phyloP scores from a whole-genome alignment of 2,329 filamentous ascomycete genomes.

The Penicillium sp. region DNA sequence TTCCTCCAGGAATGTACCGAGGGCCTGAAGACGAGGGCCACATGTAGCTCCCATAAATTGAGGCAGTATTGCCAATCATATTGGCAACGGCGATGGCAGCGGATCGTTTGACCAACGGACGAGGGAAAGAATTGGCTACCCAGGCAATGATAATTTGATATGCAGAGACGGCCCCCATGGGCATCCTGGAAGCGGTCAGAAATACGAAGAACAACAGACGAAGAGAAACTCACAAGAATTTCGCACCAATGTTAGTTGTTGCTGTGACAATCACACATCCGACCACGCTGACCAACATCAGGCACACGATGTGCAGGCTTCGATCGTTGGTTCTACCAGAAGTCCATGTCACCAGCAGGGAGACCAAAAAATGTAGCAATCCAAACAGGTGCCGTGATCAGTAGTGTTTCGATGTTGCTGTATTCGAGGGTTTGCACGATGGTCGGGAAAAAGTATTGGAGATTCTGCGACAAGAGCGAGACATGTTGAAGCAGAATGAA shows the following conservation, averaged over 20 bases:
- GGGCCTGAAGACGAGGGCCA: conserved; percentile 38
- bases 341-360: conserved; percentile 55
- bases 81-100: conserved; percentile 46
- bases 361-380: conserved; percentile 55
- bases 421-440: conserved; percentile 63
- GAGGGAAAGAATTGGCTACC: conserved; percentile 44
- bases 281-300: conserved; percentile 53
- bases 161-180: conserved; percentile 51
- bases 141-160: conserved; percentile 49
- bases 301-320: conserved; percentile 55
- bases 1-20: conserved; percentile 39
- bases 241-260: conserved; percentile 51
- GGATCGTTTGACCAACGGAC: conserved; percentile 48
- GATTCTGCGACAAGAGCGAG: conserved; percentile 53
- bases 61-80: conserved; percentile 41
- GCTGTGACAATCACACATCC: conserved; percentile 59
- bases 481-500: conserved; percentile 51
- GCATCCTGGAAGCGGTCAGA: conserved; percentile 41
- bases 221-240: conserved; percentile 50
- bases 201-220: not conserved
- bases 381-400: conserved; percentile 55
- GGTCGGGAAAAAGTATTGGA: conserved; percentile 66
- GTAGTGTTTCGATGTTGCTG: conserved; percentile 46
- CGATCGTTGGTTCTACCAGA: conserved; percentile 56
- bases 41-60: conserved; percentile 45